phyloP scores from a whole-genome alignment of 768 basidiomycete genomes.

The Mycena amicta region DNA sequence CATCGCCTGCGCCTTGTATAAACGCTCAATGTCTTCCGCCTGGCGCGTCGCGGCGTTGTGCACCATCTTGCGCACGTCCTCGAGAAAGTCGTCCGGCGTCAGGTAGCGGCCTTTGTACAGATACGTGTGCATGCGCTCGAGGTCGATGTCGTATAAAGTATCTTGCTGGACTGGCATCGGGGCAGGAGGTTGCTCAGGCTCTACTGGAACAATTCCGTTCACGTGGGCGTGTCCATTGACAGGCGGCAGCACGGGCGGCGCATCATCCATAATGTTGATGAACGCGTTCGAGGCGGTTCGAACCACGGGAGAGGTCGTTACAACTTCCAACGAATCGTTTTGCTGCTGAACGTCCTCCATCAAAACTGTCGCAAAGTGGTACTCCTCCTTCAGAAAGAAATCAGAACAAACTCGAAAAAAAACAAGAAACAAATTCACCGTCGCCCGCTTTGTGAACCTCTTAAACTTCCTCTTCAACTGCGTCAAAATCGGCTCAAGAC shows the following conservation, averaged over 20 bases:
- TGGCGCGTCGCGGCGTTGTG: constrained; percentile 66
- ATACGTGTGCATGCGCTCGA: constrained; percentile 87
- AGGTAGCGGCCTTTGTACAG: constrained; percentile 86
- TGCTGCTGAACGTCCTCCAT: constrained; percentile 32
- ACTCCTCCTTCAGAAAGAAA: no score
- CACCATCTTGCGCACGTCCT: constrained; percentile 79
- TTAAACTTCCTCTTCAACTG: constrained; percentile 94
- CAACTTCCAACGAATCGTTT: constrained; percentile 33
- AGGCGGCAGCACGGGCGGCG: constrained; percentile 26
- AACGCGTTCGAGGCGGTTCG: constrained; percentile 43
- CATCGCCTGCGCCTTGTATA: constrained; percentile 88
- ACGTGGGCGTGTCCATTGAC: constrained; percentile 39
- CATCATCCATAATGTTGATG: constrained; percentile 46
- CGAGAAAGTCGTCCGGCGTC: constrained; percentile 85
- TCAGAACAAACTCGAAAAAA: no score
- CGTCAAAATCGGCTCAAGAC: constrained; percentile 86
- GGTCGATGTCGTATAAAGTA: constrained; percentile 80
- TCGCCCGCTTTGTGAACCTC: constrained; percentile 80
- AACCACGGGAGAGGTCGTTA: constrained; percentile 40
- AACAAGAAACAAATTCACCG: no score
- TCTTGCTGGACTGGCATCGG: constrained; percentile 43
- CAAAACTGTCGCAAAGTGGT: constrained; percentile 49
- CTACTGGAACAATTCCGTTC: constrained; percentile 41
- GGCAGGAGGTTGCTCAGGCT: constrained; percentile 37
- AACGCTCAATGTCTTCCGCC: constrained; percentile 69